Conservation (phyloP, 805 yeast genomes). For the Yarrowia bubula region DNA sequence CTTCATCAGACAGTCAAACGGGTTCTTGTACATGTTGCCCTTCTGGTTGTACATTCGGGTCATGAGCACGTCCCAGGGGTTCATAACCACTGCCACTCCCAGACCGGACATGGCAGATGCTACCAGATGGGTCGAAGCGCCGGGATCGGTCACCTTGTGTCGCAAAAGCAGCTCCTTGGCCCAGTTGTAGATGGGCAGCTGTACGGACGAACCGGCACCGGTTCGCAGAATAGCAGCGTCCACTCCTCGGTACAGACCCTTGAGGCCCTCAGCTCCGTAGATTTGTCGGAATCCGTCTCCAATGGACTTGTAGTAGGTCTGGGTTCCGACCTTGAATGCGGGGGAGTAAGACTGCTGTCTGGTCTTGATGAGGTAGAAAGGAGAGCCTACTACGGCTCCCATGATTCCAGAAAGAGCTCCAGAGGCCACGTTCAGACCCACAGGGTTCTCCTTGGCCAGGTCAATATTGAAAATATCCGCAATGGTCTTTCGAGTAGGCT, state of each 20-base stretch:
- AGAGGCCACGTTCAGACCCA: constrained; percentile 63
- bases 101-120: constrained; percentile 80
- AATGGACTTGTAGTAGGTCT: constrained; percentile 76
- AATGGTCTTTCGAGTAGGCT: constrained; percentile 53
- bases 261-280: constrained; percentile 63
- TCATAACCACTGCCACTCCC: constrained; percentile 94
- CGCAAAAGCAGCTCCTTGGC: constrained; percentile 63
- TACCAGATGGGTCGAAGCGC: constrained; percentile 66
- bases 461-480: constrained; percentile 35
- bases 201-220: constrained; percentile 94
- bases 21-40: constrained; percentile 76
- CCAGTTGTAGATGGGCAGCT: constrained; percentile 83
- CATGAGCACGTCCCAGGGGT: constrained; percentile 94
- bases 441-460: constrained; percentile 39
- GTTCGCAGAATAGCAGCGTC: constrained; percentile 94
- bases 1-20: constrained; percentile 83
- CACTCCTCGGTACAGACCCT: constrained; percentile 83
- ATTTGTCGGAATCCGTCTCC: constrained; percentile 67
- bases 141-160: constrained; percentile 55
- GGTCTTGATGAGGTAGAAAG: constrained; percentile 87
- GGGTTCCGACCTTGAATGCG: constrained; percentile 74
- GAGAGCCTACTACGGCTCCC: constrained; percentile 89
- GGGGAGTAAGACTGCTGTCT: constrained; percentile 92
- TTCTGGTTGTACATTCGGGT: constrained; percentile 95
- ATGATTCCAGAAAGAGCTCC: constrained; percentile 85